Conservation (phyloP, 352 stramenopile genomes). For the Ophiocytium majus region DNA sequence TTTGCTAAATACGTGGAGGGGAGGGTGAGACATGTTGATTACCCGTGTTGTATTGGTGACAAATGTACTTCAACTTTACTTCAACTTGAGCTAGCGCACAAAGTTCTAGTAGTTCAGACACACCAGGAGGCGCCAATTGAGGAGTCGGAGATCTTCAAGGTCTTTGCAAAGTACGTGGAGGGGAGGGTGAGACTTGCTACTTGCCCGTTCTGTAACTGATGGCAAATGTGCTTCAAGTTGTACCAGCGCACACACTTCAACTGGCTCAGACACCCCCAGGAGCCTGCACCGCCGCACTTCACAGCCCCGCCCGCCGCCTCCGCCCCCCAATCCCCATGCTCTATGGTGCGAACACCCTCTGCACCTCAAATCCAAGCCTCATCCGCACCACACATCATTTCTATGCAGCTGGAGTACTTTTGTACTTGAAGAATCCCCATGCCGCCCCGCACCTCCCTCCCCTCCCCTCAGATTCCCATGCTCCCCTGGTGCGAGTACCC, state of each 20-base stretch:
- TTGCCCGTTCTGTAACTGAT: too few species aligned
- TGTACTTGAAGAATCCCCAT: neutral
- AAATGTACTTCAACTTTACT: slow-evolving; percentile 11
- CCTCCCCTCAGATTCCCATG: slow-evolving; percentile 28
- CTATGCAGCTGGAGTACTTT: too few species aligned
- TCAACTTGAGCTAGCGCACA: neutral
- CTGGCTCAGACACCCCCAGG: too few species aligned
- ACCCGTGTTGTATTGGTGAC: too few species aligned
- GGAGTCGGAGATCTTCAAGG: slow-evolving; percentile 85
- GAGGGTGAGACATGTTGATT: slow-evolving; percentile 77
- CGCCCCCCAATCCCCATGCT: too few species aligned
- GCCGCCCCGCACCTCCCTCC: neutral
- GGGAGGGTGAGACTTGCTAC: slow-evolving; percentile 82
- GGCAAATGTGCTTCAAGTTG: too few species aligned
- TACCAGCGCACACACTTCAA: too few species aligned
- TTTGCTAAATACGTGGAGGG: slow-evolving; percentile 94
- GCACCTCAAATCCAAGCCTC: too few species aligned
- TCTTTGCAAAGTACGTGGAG: slow-evolving; percentile 92
- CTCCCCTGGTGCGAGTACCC: slow-evolving; percentile 95
- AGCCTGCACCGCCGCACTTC: too few species aligned
- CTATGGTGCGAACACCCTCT: too few species aligned
- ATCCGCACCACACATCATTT: too few species aligned
- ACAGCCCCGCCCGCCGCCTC: too few species aligned
- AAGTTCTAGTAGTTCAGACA: neutral
- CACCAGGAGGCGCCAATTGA: slow-evolving; percentile 73